Base-by-base conservation (phyloP, 2,329 filamentous ascomycete genomes). In the Scedosporium apiospermum region DNA sequence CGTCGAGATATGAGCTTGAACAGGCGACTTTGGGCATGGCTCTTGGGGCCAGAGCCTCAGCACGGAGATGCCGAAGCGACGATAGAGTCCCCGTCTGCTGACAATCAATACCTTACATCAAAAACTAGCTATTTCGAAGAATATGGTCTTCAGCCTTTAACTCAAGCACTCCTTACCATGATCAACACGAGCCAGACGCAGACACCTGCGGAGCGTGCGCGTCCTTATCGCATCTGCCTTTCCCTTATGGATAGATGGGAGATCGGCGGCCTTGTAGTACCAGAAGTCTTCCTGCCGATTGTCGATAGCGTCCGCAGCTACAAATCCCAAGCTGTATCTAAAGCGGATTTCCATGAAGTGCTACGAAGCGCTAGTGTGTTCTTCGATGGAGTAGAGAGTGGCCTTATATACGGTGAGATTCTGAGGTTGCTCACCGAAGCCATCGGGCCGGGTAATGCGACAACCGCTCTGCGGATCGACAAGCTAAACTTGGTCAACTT, bases 171-270 rank as follows among this genome's bases (percentile, higher is more conserved):
- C 10, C 77, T 96, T 16, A 82, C 84, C 57, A 89, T 96, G 86
- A 88, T 98, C 65, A 81, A 83, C 57, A 76, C 80, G 18, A 75
- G 79, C 51, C 77, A 78, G 6, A 72, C 74, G 53, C 72, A 69
- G 4, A 78, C 79, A 62, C 82, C 89, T 1, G 74, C 82, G 0
- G 91, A 96, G 69, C 83, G 87, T 71, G 91, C 92, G 21, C 87
- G 87, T 46, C 93, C 95, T 0, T 97, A 96, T 71, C 87, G 93
- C 63, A 91, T 98, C 65, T 96, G 92, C 69, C 82, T 98, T 2
- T 97, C 96, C 16, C 79, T 99, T 61, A 98, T 99, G 95, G 95
- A 99, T 75, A 87, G 93, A 64, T 98, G 92, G 93, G 95, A 99
- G 72, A 93, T 99, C 66, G 95, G 95, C 34, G 91, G 91, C 1